Percentiles rank a stretch among this genome's conserved stretches.
Evolutionary conservation across 2,329 filamentous ascomycete species (phyloP).

Genomic region (Exophiala spinifera): DNA sequence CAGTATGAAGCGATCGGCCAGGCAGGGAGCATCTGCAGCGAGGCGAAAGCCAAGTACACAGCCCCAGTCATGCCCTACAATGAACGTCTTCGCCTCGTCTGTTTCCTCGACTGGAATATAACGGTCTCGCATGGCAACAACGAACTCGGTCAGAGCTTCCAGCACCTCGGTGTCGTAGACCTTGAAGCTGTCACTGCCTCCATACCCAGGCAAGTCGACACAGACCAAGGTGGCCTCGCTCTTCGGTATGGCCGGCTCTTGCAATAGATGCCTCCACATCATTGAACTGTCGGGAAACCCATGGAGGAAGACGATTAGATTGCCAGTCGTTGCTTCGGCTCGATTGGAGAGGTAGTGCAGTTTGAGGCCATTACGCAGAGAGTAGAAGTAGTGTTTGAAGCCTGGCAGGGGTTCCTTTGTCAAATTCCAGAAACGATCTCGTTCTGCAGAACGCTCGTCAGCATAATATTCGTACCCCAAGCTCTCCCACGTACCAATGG

Average conservation of each 20-base stretch:
- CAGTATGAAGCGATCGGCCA: slow-evolving; percentile 56
- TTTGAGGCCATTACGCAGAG: slow-evolving; percentile 47
- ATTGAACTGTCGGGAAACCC: slow-evolving; percentile 60
- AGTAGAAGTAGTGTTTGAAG: slow-evolving; percentile 52
- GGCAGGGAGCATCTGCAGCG: slow-evolving; percentile 55
- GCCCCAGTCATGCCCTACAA: slow-evolving; percentile 57
- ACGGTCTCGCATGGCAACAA: slow-evolving; percentile 48
- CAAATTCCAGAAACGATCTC: slow-evolving; percentile 54
- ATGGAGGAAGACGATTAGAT: slow-evolving; percentile 54
- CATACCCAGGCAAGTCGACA: slow-evolving; percentile 58
- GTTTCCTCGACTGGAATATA: slow-evolving; percentile 38
- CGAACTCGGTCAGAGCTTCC: slow-evolving; percentile 53
- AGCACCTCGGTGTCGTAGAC: slow-evolving; percentile 52
- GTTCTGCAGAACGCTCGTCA: slow-evolving; percentile 38
- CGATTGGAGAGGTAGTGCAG: slow-evolving; percentile 55
- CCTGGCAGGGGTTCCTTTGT: slow-evolving; percentile 40
- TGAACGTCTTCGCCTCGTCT: slow-evolving; percentile 37
- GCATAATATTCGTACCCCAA: neutral
- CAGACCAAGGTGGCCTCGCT: slow-evolving; percentile 49
- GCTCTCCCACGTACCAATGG: slow-evolving; percentile 36
- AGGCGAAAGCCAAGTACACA: slow-evolving; percentile 52
- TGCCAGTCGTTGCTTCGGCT: slow-evolving; percentile 27
- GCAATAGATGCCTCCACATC: slow-evolving; percentile 52
- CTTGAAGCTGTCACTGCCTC: slow-evolving; percentile 53
- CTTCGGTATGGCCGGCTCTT: slow-evolving; percentile 38